These are phyloP conservation scores for Rhizopus microsporus DNA, from an alignment of 371 early-diverging fungal species.

Conservation along the genomic window DNA sequence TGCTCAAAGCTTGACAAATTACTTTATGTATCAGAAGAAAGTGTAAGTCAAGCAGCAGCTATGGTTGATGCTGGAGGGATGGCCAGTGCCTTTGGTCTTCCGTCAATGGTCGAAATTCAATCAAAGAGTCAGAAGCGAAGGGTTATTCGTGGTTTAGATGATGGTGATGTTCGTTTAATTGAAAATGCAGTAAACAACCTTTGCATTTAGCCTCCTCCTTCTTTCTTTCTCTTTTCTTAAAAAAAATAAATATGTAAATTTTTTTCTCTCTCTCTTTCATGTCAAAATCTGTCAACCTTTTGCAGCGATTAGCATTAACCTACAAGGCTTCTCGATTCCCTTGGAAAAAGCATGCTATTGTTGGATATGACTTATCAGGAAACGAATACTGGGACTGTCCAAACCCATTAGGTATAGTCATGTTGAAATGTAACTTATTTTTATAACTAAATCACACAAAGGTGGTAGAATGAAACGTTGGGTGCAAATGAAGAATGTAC, in stretches of 20 bases:
- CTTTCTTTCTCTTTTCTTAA: neutral
- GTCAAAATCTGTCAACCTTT: conserved; percentile 21
- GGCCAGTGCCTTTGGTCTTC: conserved; percentile 36
- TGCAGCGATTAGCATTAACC: conserved; percentile 22
- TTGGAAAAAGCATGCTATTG: conserved; percentile 57
- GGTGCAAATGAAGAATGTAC: conserved; percentile 43
- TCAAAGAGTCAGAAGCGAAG: conserved; percentile 39
- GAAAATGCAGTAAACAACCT: conserved; percentile 46
- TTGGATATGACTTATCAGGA: conserved; percentile 64
- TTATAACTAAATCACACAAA: conserved; percentile 45
- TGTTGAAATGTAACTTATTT: conserved; percentile 23
- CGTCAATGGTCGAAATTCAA: conserved; percentile 20
- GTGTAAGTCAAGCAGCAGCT: conserved; percentile 12
- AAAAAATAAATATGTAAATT: neutral
- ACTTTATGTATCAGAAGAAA: conserved; percentile 14
- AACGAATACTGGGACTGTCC: conserved; percentile 78
- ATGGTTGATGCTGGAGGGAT: conserved; percentile 12
- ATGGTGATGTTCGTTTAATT: conserved; percentile 49
- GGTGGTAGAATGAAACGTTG: conserved; percentile 51
- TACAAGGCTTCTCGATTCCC: conserved; percentile 51
- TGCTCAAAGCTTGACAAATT: conserved; percentile 20
- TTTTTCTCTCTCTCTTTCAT: conserved; percentile 10
- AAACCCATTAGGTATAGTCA: conserved; percentile 48
- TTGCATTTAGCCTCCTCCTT: conserved; percentile 12
- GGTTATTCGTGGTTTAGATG: conserved; percentile 45